Evolutionary conservation across 2,329 filamentous ascomycete species (phyloP).

Genomic region (Thelonectria discophora): DNA sequence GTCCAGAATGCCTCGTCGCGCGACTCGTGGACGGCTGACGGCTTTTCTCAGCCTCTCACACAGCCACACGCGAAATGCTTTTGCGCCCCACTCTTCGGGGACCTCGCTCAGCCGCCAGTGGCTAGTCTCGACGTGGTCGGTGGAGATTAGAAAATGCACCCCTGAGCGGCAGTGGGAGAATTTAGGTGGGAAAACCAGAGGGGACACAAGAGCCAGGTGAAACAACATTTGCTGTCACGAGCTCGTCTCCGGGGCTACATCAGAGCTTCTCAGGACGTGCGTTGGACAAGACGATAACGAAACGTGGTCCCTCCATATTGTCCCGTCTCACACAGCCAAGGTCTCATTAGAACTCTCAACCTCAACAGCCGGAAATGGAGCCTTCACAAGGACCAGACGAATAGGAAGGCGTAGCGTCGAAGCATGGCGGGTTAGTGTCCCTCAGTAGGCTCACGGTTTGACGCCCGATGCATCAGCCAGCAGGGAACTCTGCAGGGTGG

Average conservation of each 20-base stretch:
- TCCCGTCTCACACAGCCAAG: background rate
- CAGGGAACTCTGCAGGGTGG: conserved; percentile 1
- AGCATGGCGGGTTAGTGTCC: conserved; percentile 34
- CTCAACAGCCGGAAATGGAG: conserved; percentile 1
- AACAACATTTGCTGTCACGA: background rate
- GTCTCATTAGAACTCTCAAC: background rate
- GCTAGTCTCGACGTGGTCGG: conserved; percentile 7
- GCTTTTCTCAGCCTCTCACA: conserved; percentile 35
- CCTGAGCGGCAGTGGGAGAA: conserved; percentile 18
- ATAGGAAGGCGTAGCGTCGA: conserved; percentile 35
- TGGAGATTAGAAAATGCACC: background rate
- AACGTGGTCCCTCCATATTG: background rate
- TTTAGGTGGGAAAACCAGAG: background rate
- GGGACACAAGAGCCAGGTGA: background rate
- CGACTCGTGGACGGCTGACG: background rate
- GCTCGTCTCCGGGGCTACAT: background rate
- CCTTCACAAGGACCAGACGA: conserved; percentile 26
- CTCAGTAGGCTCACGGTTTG: conserved; percentile 21
- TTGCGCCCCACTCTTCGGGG: conserved; percentile 18
- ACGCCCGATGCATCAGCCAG: conserved; percentile 27
- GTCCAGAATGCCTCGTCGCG: background rate
- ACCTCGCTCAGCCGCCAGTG: conserved; percentile 6
- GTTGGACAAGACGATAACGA: background rate
- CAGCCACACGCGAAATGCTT: conserved; percentile 33
- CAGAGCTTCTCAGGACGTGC: background rate